Evolutionary conservation across 2,329 filamentous ascomycete genomes (phyloP).

Genomic region (Taxawa tesnikishii): DNA sequence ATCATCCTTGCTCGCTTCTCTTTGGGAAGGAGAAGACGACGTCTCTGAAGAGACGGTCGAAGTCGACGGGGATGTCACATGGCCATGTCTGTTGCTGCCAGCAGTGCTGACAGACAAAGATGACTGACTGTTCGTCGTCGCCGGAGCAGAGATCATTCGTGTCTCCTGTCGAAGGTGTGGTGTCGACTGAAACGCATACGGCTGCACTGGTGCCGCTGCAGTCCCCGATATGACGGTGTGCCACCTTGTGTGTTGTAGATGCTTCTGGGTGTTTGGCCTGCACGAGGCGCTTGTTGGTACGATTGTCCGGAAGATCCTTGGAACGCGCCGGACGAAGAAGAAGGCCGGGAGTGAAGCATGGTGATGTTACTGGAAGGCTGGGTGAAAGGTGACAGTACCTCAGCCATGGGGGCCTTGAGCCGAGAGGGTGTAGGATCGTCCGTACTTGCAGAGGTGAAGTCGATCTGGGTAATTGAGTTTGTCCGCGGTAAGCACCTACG

Average conservation of each 20-base stretch:
- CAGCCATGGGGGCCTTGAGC: conserved; percentile 20
- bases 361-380: conserved; percentile 34
- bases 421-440: not conserved
- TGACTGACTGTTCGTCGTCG: conserved; percentile 17
- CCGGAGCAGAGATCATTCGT: conserved; percentile 42
- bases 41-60: conserved; percentile 25
- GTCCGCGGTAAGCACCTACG: not conserved
- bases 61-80: conserved; percentile 40
- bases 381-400: conserved; percentile 35
- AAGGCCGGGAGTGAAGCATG: conserved; percentile 31
- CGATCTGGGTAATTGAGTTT: not conserved
- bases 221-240: conserved; percentile 24
- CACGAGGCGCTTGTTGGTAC: conserved; percentile 25
- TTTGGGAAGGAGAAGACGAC: conserved; percentile 7
- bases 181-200: conserved; percentile 37
- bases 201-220: conserved; percentile 32
- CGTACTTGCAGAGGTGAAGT: not conserved
- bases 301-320: conserved; percentile 23
- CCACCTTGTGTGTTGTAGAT: conserved; percentile 24
- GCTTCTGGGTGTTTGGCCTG: conserved; percentile 27
- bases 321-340: conserved; percentile 35
- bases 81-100: conserved; percentile 21
- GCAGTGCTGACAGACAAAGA: conserved; percentile 8
- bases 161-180: conserved; percentile 45
- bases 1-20: conserved; percentile 18